These are phyloP conservation scores for Mortierella sp. DNA, from an alignment of 371 early-diverging fungal genomes.

Conservation along the genomic window DNA sequence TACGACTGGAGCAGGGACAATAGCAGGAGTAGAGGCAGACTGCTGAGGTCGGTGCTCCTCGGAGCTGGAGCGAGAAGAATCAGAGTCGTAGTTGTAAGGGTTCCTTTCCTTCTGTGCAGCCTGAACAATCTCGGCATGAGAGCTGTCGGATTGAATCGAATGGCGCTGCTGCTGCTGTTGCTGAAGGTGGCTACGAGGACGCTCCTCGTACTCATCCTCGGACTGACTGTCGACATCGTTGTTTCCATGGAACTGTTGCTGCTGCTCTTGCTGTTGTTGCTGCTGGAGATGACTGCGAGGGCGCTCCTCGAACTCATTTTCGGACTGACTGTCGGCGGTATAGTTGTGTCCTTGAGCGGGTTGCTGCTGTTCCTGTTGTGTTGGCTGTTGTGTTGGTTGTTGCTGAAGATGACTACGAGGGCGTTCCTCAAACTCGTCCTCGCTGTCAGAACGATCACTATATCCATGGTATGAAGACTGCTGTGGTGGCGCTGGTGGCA, in stretches of 20 bases:
- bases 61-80: background rate
- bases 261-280: slow-evolving; percentile 8
- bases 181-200: background rate
- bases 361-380: background rate
- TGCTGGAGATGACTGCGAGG: background rate
- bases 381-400: slow-evolving; percentile 12
- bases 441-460: background rate
- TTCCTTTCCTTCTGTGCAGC: slow-evolving; percentile 1
- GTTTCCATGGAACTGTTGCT: background rate
- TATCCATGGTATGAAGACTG: background rate
- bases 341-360: slow-evolving; percentile 4
- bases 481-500: background rate
- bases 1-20: background rate
- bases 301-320: background rate
- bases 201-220: slow-evolving; percentile 6
- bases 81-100: slow-evolving; percentile 10
- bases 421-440: background rate
- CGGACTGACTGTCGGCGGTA: background rate
- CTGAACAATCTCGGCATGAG: slow-evolving; percentile 1
- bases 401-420: slow-evolving; percentile 12
- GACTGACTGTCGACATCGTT: background rate
- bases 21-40: background rate
- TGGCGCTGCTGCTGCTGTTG: slow-evolving; percentile 6
- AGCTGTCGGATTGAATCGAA: background rate
- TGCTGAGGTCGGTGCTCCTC: background rate